Base-by-base conservation (phyloP, 2,329 filamentous ascomycete species). In the Ramichloridium luteum region DNA sequence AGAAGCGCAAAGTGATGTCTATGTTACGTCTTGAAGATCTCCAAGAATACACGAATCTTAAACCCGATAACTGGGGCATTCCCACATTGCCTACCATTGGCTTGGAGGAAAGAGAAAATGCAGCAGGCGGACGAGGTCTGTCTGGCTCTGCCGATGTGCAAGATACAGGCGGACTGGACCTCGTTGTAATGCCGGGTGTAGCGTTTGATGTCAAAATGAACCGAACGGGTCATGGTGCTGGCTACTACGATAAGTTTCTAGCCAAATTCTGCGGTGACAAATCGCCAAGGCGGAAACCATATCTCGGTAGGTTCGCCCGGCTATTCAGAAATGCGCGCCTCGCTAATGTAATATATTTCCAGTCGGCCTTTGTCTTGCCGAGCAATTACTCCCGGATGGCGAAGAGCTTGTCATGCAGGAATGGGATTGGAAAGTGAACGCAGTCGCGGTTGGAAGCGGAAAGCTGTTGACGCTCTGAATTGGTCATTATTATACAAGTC, bases 171-270 rank as follows among this genome's bases (percentile, higher is more conserved):
- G 69, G 70, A 6, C 64, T 98, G 25, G 88, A 98, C 55, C 58
- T 98, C 43, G 80, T 98, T 41, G 67, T 98, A 16, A 73, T 96
- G 66, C 90, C 90, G 1, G 90, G 86, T 9, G 81, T 98, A 49
- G 88, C 84, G 3, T 98, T 98, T 57, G 86, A 94, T 55, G 65
- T 65, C 3, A 62, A 61, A 9, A 70, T 90, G 38, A 72, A 78
- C 44, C 72, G 90, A 46, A 68, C 96, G 13, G 90, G 90, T 25
- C 90, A 98, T 57, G 90, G 90, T 35, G 93, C 84, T 57, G 90
- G 90, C 17, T 98, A 93, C 61, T 98, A 98, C 65, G 90, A 98
- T 62, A 80, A 77, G 56, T 98, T 93, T 57, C 61, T 98, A 52
- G 73, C 78, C 49, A 74, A 78, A 45, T 93, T 86, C 68, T 57